These are phyloP conservation scores for Grammothele lineata DNA, from an alignment of 768 basidiomycete genomes.

Conservation along the genomic window DNA sequence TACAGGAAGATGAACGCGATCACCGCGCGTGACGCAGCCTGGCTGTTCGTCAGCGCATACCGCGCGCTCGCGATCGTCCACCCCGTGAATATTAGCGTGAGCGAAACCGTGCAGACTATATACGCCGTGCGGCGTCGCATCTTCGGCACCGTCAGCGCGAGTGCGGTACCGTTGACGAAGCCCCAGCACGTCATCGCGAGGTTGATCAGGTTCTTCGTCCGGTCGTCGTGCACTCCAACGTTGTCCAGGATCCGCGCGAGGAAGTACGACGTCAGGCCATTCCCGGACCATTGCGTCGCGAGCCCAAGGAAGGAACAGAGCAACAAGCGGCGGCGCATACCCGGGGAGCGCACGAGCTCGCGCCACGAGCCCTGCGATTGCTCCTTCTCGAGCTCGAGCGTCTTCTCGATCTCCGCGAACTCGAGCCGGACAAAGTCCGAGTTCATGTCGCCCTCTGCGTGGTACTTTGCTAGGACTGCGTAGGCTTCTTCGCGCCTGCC, in stretches of 20 bases:
- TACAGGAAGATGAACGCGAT: conserved; percentile 58
- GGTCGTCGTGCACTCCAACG: conserved; percentile 46
- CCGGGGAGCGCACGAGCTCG: conserved; percentile 40
- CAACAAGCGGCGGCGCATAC: conserved; percentile 49
- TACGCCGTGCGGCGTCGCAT: conserved; percentile 48
- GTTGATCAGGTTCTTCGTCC: conserved; percentile 54
- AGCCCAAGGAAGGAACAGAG: conserved; percentile 48
- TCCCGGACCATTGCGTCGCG: conserved; percentile 62
- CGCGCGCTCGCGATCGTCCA: conserved; percentile 54
- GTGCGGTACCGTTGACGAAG: conserved; percentile 46
- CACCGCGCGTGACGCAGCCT: conserved; percentile 45
- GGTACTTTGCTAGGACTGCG: conserved; percentile 50
- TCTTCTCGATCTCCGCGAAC: conserved; percentile 49
- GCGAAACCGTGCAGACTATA: conserved; percentile 42
- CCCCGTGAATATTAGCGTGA: conserved; percentile 43
- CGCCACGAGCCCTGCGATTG: conserved; percentile 42
- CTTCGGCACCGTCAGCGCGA: conserved; percentile 46
- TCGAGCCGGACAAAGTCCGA: conserved; percentile 57
- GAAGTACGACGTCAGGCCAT: conserved; percentile 57
- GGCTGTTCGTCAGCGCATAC: conserved; percentile 37
- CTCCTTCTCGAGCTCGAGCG: conserved; percentile 49
- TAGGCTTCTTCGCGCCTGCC: conserved; percentile 68
- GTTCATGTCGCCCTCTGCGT: conserved; percentile 52
- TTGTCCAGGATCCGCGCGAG: conserved; percentile 51
- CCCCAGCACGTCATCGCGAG: conserved; percentile 51